A percentile compares a stretch with the other conserved stretches of the same genome.
phyloP scores from a whole-genome alignment of 129 eudicot species.

The Flaveria sonorensis region DNA sequence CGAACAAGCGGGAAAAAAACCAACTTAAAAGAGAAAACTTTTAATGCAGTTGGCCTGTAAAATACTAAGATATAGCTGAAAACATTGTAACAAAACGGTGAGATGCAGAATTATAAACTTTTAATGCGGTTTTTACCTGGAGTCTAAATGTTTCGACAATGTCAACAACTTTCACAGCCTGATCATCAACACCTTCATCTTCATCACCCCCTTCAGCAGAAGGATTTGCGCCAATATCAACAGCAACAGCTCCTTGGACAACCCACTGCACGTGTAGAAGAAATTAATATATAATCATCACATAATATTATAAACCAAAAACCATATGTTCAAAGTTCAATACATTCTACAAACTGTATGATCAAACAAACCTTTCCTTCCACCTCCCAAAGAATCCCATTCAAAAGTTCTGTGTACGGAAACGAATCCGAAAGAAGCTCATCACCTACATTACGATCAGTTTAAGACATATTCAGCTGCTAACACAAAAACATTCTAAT shows the following conservation, averaged over 20 bases:
- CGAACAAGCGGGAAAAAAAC: too few species aligned
- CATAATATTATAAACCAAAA: neutral
- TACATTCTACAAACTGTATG: neutral
- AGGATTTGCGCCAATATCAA: slow-evolving; percentile 73
- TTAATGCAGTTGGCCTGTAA: too few species aligned
- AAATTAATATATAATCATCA: neutral
- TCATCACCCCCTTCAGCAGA: slow-evolving; percentile 77
- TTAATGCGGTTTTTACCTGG: slow-evolving; percentile 45
- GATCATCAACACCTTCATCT: slow-evolving; percentile 78
- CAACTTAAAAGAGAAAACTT: too few species aligned
- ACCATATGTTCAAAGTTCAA: neutral
- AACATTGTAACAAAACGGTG: too few species aligned
- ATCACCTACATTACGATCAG: slow-evolving; percentile 45
- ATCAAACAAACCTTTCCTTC: slow-evolving; percentile 54
- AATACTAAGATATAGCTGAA: too few species aligned
- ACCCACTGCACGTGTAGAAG: slow-evolving; percentile 58
- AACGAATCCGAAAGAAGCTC: slow-evolving; percentile 84
- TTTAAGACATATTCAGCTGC: neutral
- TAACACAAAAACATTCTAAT: too few species aligned
- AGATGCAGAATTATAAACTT: too few species aligned
- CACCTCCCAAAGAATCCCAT: slow-evolving; percentile 73
- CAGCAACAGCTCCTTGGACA: slow-evolving; percentile 66
- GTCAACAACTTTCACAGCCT: slow-evolving; percentile 74
- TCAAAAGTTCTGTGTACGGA: slow-evolving; percentile 55
- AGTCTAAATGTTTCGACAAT: slow-evolving; percentile 89